These are phyloP conservation scores for Striga hermonthica DNA, from an alignment of 305 asterid genomes.

Conservation along the genomic window DNA sequence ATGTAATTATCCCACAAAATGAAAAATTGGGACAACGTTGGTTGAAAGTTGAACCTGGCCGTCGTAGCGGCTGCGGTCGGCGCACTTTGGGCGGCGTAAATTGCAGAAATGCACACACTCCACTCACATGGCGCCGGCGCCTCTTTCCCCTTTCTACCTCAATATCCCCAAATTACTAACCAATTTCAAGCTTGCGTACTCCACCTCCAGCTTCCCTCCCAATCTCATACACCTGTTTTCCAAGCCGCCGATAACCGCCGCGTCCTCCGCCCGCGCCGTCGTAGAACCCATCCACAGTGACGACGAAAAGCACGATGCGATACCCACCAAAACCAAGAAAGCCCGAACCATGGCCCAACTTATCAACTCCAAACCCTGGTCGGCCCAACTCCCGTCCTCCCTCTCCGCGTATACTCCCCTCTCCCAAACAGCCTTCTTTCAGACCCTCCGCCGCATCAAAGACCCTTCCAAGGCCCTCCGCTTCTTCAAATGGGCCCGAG, in stretches of 20 bases:
- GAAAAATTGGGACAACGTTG: not conserved
- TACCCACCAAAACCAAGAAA: conserved; percentile 42
- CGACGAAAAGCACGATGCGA: conserved; percentile 12
- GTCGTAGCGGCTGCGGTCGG: conserved; percentile 8
- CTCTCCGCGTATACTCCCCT: conserved; percentile 57
- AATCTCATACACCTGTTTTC: conserved; percentile 38
- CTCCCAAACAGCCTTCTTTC: conserved; percentile 69
- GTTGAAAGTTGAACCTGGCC: not conserved
- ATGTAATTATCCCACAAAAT: too few species aligned
- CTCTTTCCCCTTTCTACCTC: not conserved
- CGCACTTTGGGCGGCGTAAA: conserved; percentile 8
- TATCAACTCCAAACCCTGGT: conserved; percentile 70
- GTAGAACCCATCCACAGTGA: conserved; percentile 13
- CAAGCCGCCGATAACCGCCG: conserved; percentile 30
- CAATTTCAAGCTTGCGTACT: conserved; percentile 28
- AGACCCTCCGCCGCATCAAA: conserved; percentile 65
- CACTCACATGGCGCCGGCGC: conserved; percentile 22
- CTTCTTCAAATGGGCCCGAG: conserved; percentile 69
- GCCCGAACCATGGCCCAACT: conserved; percentile 54
- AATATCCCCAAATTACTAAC: conserved; percentile 23
- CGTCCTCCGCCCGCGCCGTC: conserved; percentile 20
- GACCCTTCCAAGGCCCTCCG: conserved; percentile 57
- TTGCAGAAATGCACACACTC: conserved; percentile 14
- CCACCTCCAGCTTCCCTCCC: conserved; percentile 43
- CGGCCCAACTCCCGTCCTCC: conserved; percentile 48